Conservation (phyloP, 2,329 filamentous ascomycete genomes). For the Aspergillus latus region DNA sequence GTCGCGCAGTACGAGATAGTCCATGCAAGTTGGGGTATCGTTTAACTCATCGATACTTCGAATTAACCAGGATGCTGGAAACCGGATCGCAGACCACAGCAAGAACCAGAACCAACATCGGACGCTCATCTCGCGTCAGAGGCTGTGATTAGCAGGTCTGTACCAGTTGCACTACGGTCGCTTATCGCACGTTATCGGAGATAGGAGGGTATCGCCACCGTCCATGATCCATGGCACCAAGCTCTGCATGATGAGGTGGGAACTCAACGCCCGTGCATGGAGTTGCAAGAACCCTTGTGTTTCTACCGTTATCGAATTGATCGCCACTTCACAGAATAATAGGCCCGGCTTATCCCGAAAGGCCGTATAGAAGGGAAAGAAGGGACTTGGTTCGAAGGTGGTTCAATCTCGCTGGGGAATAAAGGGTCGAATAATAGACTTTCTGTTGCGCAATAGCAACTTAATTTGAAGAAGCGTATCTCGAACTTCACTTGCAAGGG, state of each 20-base stretch:
- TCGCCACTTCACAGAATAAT: neutral
- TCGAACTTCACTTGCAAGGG: neutral
- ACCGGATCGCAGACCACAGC: neutral
- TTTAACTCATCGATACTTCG: neutral
- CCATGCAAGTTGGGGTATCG: no score
- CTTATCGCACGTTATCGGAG: neutral
- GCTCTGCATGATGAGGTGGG: conserved; percentile 13
- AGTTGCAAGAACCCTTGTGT: neutral
- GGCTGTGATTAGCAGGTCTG: neutral
- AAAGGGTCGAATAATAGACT: conserved; percentile 3
- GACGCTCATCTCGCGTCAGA: neutral
- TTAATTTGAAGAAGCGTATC: neutral
- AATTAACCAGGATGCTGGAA: neutral
- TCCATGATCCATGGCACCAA: conserved; percentile 1
- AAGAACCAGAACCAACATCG: neutral
- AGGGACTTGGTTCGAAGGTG: neutral
- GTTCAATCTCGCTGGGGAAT: neutral
- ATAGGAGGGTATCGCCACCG: neutral
- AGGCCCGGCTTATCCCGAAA: conserved; percentile 1
- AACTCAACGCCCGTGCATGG: conserved; percentile 8
- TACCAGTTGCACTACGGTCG: neutral
- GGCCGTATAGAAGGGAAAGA: no score
- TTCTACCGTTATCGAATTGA: neutral
- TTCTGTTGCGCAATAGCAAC: neutral
- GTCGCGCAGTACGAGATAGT: neutral